Percentiles rank a stretch among this genome's conserved stretches.
These are phyloP conservation scores for Aspergillus sp. DNA, from an alignment of 2,329 filamentous ascomycete genomes.

Conservation along the genomic window DNA sequence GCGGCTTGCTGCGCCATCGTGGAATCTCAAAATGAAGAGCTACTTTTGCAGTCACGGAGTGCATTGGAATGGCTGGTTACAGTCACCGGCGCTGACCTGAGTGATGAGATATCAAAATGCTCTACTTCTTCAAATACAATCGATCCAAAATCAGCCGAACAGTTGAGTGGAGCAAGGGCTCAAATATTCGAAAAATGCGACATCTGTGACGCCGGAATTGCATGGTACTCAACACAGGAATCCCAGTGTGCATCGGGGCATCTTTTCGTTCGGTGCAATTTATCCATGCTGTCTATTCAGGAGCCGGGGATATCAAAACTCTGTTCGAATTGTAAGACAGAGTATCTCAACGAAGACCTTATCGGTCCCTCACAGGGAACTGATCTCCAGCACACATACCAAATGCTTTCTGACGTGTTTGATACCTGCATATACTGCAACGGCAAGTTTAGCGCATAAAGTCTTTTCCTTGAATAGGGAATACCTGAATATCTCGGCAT, in stretches of 20 bases:
- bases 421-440: conserved; percentile 32
- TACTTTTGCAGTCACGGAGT: conserved; percentile 19
- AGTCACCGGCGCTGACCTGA: conserved; percentile 24
- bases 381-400: conserved; percentile 16
- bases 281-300: conserved; percentile 54
- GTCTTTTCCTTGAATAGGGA: background rate
- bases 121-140: conserved; percentile 9
- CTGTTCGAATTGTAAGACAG: conserved; percentile 49
- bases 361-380: conserved; percentile 13
- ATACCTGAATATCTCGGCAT: background rate
- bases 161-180: conserved; percentile 15
- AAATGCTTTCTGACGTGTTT: conserved; percentile 24
- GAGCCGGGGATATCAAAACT: conserved; percentile 49
- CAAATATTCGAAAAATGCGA: conserved; percentile 46
- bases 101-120: conserved; percentile 28
- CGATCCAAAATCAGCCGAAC: conserved; percentile 17
- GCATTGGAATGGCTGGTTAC: conserved; percentile 22
- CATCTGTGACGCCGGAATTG: conserved; percentile 46
- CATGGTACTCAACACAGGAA: conserved; percentile 43
- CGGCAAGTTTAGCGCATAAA: conserved; percentile 27
- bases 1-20: conserved; percentile 32
- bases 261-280: conserved; percentile 49
- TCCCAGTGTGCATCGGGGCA: conserved; percentile 50
- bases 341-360: conserved; percentile 44
- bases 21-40: conserved; percentile 14